These are phyloP conservation scores for Camellia granthamiana DNA, from an alignment of 148 eudicot species.

Conservation along the genomic window DNA sequence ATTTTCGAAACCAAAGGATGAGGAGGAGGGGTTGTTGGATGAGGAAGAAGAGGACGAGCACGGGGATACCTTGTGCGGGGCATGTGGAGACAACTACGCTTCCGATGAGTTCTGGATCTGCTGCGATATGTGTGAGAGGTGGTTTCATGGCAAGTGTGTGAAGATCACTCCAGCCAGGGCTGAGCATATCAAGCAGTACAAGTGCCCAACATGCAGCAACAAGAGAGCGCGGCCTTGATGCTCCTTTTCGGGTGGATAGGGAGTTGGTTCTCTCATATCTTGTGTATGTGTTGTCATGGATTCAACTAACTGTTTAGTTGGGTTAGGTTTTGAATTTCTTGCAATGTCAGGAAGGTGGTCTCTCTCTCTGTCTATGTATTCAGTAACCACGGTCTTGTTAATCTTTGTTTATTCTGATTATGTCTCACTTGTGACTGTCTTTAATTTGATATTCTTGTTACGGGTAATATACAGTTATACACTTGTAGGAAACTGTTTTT, in stretches of 20 bases:
- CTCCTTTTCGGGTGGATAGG: neutral
- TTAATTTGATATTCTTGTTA: neutral
- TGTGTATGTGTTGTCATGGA: neutral
- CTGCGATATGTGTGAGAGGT: slow-evolving; percentile 62
- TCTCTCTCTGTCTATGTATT: neutral
- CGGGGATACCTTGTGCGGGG: slow-evolving; percentile 58
- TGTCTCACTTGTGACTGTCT: slow-evolving; percentile 1
- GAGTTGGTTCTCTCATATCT: neutral
- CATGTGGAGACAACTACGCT: slow-evolving; percentile 55
- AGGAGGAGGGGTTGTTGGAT: slow-evolving; percentile 36
- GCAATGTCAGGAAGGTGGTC: neutral
- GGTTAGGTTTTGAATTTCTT: neutral
- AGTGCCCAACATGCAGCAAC: slow-evolving; percentile 58
- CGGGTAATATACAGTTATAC: neutral
- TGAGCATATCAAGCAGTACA: slow-evolving; percentile 67
- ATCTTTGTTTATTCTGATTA: neutral
- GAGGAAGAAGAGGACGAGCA: slow-evolving; percentile 60
- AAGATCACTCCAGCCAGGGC: slow-evolving; percentile 67
- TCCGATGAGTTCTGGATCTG: slow-evolving; percentile 67
- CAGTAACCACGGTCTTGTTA: neutral
- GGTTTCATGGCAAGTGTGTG: slow-evolving; percentile 72
- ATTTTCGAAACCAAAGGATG: slow-evolving; percentile 27
- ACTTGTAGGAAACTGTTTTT: neutral
- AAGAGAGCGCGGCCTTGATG: slow-evolving; percentile 45
- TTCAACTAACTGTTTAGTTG: slow-evolving; percentile 6